Conservation (phyloP, 208 protist species). For the Acanthamoeba royreba region DNA sequence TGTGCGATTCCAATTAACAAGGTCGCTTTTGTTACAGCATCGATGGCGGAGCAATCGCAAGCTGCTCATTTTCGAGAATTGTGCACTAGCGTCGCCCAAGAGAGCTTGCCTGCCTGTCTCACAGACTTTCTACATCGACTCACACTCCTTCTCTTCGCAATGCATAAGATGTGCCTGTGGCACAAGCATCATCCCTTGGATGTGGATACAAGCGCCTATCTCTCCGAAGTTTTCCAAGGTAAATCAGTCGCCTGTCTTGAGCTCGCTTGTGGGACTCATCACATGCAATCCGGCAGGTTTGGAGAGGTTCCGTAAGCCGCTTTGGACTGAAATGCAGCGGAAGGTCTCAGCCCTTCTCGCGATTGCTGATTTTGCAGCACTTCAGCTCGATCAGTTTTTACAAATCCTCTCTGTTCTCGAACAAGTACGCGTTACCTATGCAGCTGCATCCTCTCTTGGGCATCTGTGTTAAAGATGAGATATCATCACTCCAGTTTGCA, state of each 20-base stretch:
- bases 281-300: too few relatives aligned
- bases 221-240: not conserved
- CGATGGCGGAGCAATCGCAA: not conserved
- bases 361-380: not conserved
- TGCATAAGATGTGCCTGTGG: not conserved
- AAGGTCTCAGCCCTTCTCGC: conserved; percentile 6
- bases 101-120: not conserved
- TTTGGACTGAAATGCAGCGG: conserved; percentile 16
- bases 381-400: conserved; percentile 34
- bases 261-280: too few relatives aligned
- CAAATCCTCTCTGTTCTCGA: not conserved
- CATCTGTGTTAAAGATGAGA: not conserved
- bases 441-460: not conserved
- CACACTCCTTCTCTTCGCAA: not conserved
- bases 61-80: not conserved
- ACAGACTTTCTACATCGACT: not conserved
- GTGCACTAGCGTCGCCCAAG: not conserved
- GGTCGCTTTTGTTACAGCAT: not conserved
- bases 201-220: not conserved
- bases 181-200: not conserved
- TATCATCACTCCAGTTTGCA: not conserved
- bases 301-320: not conserved
- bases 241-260: too few relatives aligned
- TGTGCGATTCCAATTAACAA: not conserved
- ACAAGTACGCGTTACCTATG: not conserved